Evolutionary conservation across 371 early-diverging fungal genomes (phyloP), one percentile per base, ranked within the genome.

Genomic region (Saksenaea oblongispora): DNA sequence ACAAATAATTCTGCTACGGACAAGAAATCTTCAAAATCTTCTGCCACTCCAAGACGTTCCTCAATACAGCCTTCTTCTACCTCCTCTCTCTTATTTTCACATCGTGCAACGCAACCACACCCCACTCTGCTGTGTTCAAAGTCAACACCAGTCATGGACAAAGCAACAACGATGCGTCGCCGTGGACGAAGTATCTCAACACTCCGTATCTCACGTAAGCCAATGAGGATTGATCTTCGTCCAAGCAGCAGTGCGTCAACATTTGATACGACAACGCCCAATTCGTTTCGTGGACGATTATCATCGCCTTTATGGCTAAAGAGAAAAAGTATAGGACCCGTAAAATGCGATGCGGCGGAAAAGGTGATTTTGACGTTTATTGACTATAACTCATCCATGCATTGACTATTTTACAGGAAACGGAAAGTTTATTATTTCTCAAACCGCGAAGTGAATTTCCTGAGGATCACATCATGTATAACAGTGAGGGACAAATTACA

Each of bases 401-500:
- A 1, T 10, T 47, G 10, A 7, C 4, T 8, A 22, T 7, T 17
- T 18, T 22, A 22, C 22, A 47, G 51, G 51, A 47, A 47, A 22
- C 10, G 18, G 51, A 47, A 1, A 22, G 22, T 22, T 3, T 22
- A 22, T 47, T 22, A 9, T 47, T 47, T 22, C 51, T 47, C 1
- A 47, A 47, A 11, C 51, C 79, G 86, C 78, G 91, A 85, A 70
- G 71, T 65, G 10, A 76, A 66, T 71, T 76, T 27, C 60, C 62
- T 8, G 73, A 72, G 7, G 82, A 87, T 15, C 94, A 93, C 27
- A 79, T 96, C 58, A 75, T 93, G 13, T 84, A 91, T 66, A 93
- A 91, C 71, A 77, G 81, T 57, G 96, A 97, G 34, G 92, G 90
- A 4, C 85, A 89, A 47, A 93, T 98, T 59, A 92, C 88, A 64